Percentiles rank a stretch among this genome's conserved stretches.
phyloP scores from a whole-genome alignment of 176 grass and related monocot genomes.

The Dendrocalamus sinicus region DNA sequence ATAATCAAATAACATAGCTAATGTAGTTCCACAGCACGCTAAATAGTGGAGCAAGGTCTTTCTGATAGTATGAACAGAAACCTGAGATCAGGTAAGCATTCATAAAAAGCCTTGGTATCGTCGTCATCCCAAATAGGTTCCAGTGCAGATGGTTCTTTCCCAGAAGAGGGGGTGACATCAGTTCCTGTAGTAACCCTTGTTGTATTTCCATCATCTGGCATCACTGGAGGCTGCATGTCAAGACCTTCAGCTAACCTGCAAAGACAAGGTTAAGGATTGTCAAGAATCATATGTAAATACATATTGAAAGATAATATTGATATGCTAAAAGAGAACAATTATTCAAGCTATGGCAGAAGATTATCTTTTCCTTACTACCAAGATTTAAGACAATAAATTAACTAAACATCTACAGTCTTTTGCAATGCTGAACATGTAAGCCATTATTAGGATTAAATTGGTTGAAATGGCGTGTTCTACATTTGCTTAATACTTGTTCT shows the following conservation, averaged over 20 bases:
- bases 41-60: slow-evolving; percentile 17
- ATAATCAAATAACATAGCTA: slow-evolving; percentile 24
- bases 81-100: slow-evolving; percentile 97
- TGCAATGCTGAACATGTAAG: neutral
- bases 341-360: slow-evolving; percentile 10
- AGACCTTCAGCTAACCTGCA: slow-evolving; percentile 90
- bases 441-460: neutral
- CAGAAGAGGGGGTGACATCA: slow-evolving; percentile 60
- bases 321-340: slow-evolving; percentile 12
- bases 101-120: slow-evolving; percentile 97
- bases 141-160: slow-evolving; percentile 74
- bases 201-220: slow-evolving; percentile 93
- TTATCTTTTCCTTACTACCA: neutral
- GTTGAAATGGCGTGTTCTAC: neutral
- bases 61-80: slow-evolving; percentile 43
- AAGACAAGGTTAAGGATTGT: slow-evolving; percentile 28
- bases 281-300: slow-evolving; percentile 25
- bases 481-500: neutral
- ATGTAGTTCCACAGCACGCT: slow-evolving; percentile 39
- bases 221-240: slow-evolving; percentile 95
- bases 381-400: neutral
- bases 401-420: neutral
- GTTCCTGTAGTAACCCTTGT: slow-evolving; percentile 88
- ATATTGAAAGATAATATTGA: neutral
- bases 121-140: slow-evolving; percentile 99